phyloP scores from a whole-genome alignment of 106 monocot genomes.

The Alisma plantagoaquatica region DNA sequence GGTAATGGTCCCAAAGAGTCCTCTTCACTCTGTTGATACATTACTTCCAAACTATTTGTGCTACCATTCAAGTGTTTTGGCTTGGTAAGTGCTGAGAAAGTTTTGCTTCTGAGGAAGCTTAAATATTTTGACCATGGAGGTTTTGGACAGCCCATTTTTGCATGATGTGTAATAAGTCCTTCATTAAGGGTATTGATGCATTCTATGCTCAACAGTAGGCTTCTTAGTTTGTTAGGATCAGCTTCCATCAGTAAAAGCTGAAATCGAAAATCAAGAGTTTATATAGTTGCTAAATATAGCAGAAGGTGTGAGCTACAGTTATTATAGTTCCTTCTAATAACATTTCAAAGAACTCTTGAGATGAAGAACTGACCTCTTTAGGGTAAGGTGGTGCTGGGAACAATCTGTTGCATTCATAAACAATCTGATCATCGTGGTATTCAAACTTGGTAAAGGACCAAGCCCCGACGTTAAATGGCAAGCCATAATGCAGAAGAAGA shows the following conservation, averaged over 20 bases:
- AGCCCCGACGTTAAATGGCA: constrained; percentile 82
- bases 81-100: constrained; percentile 66
- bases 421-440: constrained; percentile 88
- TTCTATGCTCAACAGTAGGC: constrained; percentile 86
- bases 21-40: neutral
- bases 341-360: too few relatives aligned
- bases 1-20: constrained; percentile 24
- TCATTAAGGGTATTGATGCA: constrained; percentile 96
- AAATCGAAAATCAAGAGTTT: constrained; percentile 4
- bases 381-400: constrained; percentile 86
- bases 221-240: constrained; percentile 42
- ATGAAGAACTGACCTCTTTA: too few relatives aligned
- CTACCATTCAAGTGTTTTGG: constrained; percentile 65
- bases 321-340: too few relatives aligned
- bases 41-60: neutral
- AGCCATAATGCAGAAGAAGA: constrained; percentile 90
- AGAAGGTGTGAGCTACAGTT: too few relatives aligned
- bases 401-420: constrained; percentile 88
- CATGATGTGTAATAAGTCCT: constrained; percentile 78
- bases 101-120: constrained; percentile 83
- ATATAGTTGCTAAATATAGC: too few relatives aligned
- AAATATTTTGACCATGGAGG: constrained; percentile 79
- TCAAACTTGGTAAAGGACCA: constrained; percentile 88
- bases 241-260: constrained; percentile 73
- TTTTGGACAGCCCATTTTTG: constrained; percentile 58